These are phyloP conservation scores for Lactarius psammicola DNA, from an alignment of 768 basidiomycete genomes.

Conservation along the genomic window DNA sequence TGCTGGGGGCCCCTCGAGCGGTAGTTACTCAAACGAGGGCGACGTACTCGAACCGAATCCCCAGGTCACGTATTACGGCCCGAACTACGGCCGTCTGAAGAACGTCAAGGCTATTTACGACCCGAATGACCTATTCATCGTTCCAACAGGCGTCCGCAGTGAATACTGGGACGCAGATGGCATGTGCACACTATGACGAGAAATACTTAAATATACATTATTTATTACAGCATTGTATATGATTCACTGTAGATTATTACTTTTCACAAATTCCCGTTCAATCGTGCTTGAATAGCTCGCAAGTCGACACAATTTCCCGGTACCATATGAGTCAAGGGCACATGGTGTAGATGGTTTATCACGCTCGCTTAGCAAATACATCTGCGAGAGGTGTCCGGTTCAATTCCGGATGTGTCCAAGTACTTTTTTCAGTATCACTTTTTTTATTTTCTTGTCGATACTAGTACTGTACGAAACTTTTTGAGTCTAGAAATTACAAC, in stretches of 20 bases:
- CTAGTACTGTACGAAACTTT: too few relatives aligned
- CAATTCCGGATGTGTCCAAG: slow-evolving; percentile 25
- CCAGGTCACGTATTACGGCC: slow-evolving; percentile 38
- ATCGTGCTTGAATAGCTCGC: background rate
- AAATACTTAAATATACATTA: background rate
- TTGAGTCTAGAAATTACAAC: background rate
- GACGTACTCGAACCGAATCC: slow-evolving; percentile 37
- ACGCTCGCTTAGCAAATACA: slow-evolving; percentile 20
- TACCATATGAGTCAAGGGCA: slow-evolving; percentile 32
- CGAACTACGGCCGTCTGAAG: slow-evolving; percentile 37
- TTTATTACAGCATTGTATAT: background rate
- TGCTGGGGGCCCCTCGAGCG: slow-evolving; percentile 33
- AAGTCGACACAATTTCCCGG: slow-evolving; percentile 30
- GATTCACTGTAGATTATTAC: background rate
- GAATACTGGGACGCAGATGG: slow-evolving; percentile 38
- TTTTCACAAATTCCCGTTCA: background rate
- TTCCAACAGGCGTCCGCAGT: slow-evolving; percentile 35
- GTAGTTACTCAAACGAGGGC: slow-evolving; percentile 40
- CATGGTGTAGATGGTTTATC: slow-evolving; percentile 25
- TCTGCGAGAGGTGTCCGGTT: slow-evolving; percentile 25
- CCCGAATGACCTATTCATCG: slow-evolving; percentile 38
- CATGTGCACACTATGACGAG: slow-evolving; percentile 29
- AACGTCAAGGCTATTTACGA: slow-evolving; percentile 37
- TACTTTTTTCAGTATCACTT: background rate
- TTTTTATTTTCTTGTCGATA: background rate